phyloP scores from a whole-genome alignment of 495 filamentous ascomycete genomes.

The Daldinia vernicosa region DNA sequence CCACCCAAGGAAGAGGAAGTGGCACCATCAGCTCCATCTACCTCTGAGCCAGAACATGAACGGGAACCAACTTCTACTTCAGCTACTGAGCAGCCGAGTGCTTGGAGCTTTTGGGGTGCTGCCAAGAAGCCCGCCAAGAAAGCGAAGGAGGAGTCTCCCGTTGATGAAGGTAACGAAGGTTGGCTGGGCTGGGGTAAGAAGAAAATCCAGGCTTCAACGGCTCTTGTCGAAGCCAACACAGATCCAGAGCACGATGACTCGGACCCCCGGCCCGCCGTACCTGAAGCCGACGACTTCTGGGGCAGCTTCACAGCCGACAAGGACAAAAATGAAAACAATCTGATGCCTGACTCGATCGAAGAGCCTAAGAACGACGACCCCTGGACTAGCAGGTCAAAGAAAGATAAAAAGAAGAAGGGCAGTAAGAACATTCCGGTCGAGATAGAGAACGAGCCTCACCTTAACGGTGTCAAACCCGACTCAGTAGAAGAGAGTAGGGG shows the following conservation, averaged over 20 bases:
- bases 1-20: constrained; percentile 19
- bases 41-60: constrained; percentile 1
- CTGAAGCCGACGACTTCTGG: constrained; percentile 49
- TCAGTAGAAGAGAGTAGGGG: constrained; percentile 55
- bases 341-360: constrained; percentile 58
- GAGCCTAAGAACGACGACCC: constrained; percentile 55
- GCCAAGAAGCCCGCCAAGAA: constrained; percentile 48
- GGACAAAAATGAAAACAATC: constrained; percentile 45
- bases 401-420: constrained; percentile 55
- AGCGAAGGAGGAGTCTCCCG: constrained; percentile 18
- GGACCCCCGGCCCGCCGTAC: constrained; percentile 23
- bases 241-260: constrained; percentile 31
- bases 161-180: constrained; percentile 30
- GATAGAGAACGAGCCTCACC: constrained; percentile 47
- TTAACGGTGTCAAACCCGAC: constrained; percentile 50
- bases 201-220: constrained; percentile 46
- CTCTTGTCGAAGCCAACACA: constrained; percentile 50
- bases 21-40: background rate
- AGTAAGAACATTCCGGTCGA: constrained; percentile 53
- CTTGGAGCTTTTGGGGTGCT: constrained; percentile 52
- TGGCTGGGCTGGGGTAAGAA: constrained; percentile 49
- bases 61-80: background rate
- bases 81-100: constrained; percentile 41
- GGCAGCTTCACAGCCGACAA: constrained; percentile 49
- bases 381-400: constrained; percentile 53